A percentile compares a stretch with the other conserved stretches of the same genome.
phyloP scores from a whole-genome alignment of 805 yeast species.

The Blastobotrys chiropterorum region DNA sequence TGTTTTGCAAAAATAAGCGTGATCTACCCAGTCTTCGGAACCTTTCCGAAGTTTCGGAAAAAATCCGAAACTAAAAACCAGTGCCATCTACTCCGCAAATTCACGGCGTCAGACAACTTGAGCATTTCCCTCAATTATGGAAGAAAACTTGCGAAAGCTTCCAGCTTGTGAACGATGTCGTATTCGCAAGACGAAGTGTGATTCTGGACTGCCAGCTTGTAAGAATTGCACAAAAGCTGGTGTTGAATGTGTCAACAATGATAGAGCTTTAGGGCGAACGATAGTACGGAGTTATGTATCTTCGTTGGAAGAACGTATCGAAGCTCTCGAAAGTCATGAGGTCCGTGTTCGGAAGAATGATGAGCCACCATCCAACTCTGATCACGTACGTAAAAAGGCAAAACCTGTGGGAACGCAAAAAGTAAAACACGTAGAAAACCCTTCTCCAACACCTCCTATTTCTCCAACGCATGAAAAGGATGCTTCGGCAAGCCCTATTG shows the following conservation, averaged over 20 bases:
- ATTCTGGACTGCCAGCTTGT: slow-evolving; percentile 3
- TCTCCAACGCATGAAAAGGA: too few species aligned
- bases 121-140: not conserved
- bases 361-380: not conserved
- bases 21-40: too few species aligned
- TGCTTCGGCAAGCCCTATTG: not conserved
- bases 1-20: too few species aligned
- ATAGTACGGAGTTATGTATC: not conserved
- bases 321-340: not conserved
- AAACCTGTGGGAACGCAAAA: too few species aligned
- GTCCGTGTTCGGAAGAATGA: too few species aligned
- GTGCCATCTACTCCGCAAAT: not conserved
- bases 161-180: slow-evolving; percentile 8
- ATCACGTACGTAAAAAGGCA: not conserved
- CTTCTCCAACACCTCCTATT: too few species aligned
- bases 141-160: not conserved
- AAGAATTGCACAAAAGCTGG: slow-evolving; percentile 5
- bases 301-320: not conserved
- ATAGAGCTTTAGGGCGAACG: slow-evolving; percentile 2
- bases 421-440: too few species aligned
- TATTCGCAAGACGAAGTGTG: slow-evolving; percentile 3
- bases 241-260: not conserved
- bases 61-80: not conserved
- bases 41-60: too few species aligned
- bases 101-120: not conserved